These are phyloP conservation scores for Echinosophora koreensis DNA, from an alignment of 306 rosid species.

Conservation along the genomic window DNA sequence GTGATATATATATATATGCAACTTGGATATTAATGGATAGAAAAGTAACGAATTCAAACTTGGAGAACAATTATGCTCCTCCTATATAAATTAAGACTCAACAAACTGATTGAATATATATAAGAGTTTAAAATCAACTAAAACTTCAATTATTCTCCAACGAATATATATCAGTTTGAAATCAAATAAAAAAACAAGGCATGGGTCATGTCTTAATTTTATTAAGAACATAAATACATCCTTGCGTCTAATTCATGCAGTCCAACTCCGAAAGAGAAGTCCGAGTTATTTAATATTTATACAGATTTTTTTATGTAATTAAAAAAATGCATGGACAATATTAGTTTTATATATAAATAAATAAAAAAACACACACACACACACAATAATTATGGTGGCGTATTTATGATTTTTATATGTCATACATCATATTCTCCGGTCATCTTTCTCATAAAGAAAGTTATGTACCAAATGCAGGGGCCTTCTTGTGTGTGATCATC, in stretches of 20 bases:
- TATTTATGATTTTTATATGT: background rate
- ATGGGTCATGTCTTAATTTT: background rate
- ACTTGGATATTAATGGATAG: too few species aligned
- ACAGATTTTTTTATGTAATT: background rate
- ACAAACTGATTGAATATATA: too few species aligned
- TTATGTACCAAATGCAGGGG: background rate
- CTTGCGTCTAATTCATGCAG: slow-evolving; percentile 2
- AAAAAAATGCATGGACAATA: background rate
- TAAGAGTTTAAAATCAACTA: too few species aligned
- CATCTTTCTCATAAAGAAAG: slow-evolving; percentile 10
- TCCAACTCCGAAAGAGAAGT: slow-evolving; percentile 34
- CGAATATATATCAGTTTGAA: background rate
- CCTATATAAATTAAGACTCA: too few species aligned
- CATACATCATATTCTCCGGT: slow-evolving; percentile 20
- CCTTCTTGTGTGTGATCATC: background rate
- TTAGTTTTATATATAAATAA: background rate
- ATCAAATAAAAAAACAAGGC: background rate
- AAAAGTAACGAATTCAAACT: too few species aligned
- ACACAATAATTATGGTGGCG: background rate
- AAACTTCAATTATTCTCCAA: background rate
- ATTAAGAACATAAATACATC: slow-evolving; percentile 1
- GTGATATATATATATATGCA: too few species aligned
- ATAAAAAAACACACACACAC: too few species aligned
- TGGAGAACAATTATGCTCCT: too few species aligned
- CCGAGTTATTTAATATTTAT: slow-evolving; percentile 18